Evolutionary conservation across 177 flowering plant species (phyloP).

Genomic region (Tripterygium wilfordii): DNA sequence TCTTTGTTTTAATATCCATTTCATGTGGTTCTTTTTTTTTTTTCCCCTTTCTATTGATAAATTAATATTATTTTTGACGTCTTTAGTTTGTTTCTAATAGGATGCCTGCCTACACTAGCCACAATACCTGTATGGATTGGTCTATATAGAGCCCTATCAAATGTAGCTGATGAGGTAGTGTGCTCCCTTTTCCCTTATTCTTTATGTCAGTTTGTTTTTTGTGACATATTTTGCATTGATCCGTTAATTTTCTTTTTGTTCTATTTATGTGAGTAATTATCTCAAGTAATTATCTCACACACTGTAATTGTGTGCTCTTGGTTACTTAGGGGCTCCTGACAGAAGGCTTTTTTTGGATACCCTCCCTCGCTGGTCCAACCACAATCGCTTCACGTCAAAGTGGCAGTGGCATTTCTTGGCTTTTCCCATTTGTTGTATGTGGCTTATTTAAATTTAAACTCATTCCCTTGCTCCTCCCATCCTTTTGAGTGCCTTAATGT

Average conservation of each 20-base stretch:
- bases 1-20: too few species aligned
- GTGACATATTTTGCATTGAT: not conserved
- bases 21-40: too few species aligned
- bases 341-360: slow-evolving; percentile 99
- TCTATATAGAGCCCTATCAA: slow-evolving; percentile 94
- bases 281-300: too few species aligned
- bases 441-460: too few species aligned
- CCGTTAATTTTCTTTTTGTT: not conserved
- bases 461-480: too few species aligned
- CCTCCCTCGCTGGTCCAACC: slow-evolving; percentile 94
- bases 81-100: slow-evolving; percentile 41
- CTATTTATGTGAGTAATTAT: not conserved
- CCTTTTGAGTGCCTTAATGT: slow-evolving; percentile 32
- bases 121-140: slow-evolving; percentile 99
- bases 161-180: slow-evolving; percentile 93
- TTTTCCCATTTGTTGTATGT: slow-evolving; percentile 92
- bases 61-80: too few species aligned
- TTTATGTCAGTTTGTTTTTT: too few species aligned
- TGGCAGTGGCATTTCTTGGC: slow-evolving; percentile 95
- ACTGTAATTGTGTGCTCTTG: too few species aligned
- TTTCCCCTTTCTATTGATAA: too few species aligned
- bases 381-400: slow-evolving; percentile 80
- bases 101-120: slow-evolving; percentile 95
- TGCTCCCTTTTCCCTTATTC: too few species aligned
- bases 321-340: slow-evolving; percentile 90